Evolutionary conservation across 805 yeast genomes (phyloP).

Genomic region (Cyberlindnera maclurae): DNA sequence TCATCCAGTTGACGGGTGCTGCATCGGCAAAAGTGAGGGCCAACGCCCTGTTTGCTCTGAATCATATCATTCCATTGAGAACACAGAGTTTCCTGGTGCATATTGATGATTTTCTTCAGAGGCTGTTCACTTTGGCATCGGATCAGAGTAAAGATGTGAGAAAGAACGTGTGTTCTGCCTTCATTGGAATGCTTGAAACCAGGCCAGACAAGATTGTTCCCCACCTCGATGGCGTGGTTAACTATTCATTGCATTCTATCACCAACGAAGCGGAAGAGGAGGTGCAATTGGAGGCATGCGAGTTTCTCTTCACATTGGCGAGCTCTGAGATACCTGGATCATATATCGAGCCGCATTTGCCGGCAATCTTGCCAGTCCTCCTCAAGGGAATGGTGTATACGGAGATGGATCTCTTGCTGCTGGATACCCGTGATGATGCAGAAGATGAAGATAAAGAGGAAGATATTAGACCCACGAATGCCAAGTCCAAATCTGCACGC

Average conservation of each 20-base stretch:
- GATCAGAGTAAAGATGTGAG: constrained; percentile 55
- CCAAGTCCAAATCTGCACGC: constrained; percentile 45
- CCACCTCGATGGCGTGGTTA: constrained; percentile 79
- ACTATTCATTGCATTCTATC: constrained; percentile 77
- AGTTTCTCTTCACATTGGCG: constrained; percentile 72
- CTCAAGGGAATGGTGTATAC: constrained; percentile 81
- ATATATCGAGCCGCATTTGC: constrained; percentile 50
- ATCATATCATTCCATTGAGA: constrained; percentile 64
- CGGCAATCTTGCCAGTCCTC: constrained; percentile 65
- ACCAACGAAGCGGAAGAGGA: constrained; percentile 49
- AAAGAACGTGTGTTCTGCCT: constrained; percentile 70
- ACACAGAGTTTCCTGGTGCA: constrained; percentile 58
- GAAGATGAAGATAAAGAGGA: constrained; percentile 75
- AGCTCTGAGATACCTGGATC: constrained; percentile 49
- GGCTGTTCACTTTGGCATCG: constrained; percentile 63
- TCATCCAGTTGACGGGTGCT: constrained; percentile 44
- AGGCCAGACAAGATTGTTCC: constrained; percentile 76
- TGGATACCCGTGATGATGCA: constrained; percentile 72
- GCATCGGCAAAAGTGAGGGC: constrained; percentile 47
- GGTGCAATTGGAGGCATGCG: constrained; percentile 89
- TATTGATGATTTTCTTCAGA: constrained; percentile 57
- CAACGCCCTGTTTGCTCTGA: constrained; percentile 62
- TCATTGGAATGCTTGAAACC: constrained; percentile 61
- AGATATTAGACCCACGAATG: constrained; percentile 79
- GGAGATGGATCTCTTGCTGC: constrained; percentile 64